Evolutionary conservation across 352 stramenopile genomes (phyloP).

Genomic region (Phytophthora podocarpi): DNA sequence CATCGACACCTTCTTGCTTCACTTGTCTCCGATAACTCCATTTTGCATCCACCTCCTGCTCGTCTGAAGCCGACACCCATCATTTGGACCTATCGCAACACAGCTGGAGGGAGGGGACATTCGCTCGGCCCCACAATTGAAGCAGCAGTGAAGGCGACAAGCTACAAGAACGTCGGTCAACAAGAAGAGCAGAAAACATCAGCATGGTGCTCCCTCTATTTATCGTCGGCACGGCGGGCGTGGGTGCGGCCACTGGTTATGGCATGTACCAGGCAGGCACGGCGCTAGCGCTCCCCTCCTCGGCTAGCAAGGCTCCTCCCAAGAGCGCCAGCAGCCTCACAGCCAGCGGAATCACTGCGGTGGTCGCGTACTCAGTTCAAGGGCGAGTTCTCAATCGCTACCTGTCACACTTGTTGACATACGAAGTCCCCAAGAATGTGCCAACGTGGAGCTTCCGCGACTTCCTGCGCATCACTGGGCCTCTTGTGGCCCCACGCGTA

Average conservation of each 20-base stretch:
- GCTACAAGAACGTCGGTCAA: neutral
- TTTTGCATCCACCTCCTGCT: neutral
- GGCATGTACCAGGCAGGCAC: conserved; percentile 73
- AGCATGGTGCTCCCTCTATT: conserved; percentile 73
- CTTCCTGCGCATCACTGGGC: conserved; percentile 66
- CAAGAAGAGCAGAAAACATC: neutral
- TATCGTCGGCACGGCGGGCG: conserved; percentile 55
- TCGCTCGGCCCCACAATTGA: conserved; percentile 20
- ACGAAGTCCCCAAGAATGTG: conserved; percentile 73
- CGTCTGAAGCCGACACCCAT: conserved; percentile 11
- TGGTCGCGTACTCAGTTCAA: conserved; percentile 59
- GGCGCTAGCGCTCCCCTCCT: conserved; percentile 45
- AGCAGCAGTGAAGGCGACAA: conserved; percentile 6
- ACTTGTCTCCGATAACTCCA: too few relatives aligned
- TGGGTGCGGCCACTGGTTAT: conserved; percentile 58
- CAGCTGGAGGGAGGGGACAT: neutral
- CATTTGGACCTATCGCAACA: conserved; percentile 26
- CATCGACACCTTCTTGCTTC: neutral
- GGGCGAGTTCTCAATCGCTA: conserved; percentile 57
- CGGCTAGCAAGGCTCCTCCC: conserved; percentile 33
- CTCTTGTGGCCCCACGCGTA: conserved; percentile 59
- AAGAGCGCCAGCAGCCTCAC: conserved; percentile 50
- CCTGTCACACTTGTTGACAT: conserved; percentile 68
- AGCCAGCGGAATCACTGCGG: conserved; percentile 35
- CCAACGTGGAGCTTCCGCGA: conserved; percentile 71